These are phyloP conservation scores for Clohesyomyces aquaticus DNA, from an alignment of 495 filamentous ascomycete genomes.

Conservation along the genomic window DNA sequence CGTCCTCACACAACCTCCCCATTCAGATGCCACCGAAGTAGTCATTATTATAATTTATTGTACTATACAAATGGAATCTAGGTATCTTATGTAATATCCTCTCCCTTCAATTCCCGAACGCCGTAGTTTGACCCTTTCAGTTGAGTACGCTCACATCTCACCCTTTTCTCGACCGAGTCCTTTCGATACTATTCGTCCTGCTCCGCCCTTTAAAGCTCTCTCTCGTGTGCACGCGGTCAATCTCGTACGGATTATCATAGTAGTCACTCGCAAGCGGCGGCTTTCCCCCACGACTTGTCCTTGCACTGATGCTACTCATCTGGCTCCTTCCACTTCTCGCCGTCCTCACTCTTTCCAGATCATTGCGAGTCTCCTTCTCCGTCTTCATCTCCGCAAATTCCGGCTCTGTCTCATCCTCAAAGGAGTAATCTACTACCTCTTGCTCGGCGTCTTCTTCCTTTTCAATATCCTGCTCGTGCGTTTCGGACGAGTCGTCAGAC, in stretches of 20 bases:
- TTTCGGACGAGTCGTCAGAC: background rate
- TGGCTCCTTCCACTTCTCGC: conserved; percentile 17
- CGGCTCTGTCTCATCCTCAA: conserved; percentile 33
- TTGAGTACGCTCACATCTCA: too few relatives aligned
- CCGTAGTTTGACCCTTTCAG: too few relatives aligned
- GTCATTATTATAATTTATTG: too few relatives aligned
- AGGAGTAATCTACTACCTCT: conserved; percentile 46
- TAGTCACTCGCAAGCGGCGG: conserved; percentile 29
- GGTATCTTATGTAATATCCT: too few relatives aligned
- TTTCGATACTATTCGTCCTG: background rate
- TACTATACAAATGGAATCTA: too few relatives aligned
- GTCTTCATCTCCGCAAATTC: conserved; percentile 47
- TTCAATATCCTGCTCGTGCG: background rate
- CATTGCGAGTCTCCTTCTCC: conserved; percentile 22
- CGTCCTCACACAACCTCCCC: too few relatives aligned
- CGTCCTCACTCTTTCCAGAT: conserved; percentile 20
- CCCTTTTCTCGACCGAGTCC: background rate
- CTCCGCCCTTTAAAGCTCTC: conserved; percentile 42
- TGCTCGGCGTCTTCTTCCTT: conserved; percentile 39
- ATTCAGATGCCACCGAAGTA: too few relatives aligned
- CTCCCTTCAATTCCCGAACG: too few relatives aligned
- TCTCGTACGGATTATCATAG: conserved; percentile 47
- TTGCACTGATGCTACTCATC: background rate
- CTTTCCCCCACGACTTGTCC: background rate
- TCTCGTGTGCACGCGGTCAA: conserved; percentile 48